A percentile compares a stretch with the other conserved stretches of the same genome.
Conservation (phyloP, 345 rosid species). For the Garcia nutans region DNA sequence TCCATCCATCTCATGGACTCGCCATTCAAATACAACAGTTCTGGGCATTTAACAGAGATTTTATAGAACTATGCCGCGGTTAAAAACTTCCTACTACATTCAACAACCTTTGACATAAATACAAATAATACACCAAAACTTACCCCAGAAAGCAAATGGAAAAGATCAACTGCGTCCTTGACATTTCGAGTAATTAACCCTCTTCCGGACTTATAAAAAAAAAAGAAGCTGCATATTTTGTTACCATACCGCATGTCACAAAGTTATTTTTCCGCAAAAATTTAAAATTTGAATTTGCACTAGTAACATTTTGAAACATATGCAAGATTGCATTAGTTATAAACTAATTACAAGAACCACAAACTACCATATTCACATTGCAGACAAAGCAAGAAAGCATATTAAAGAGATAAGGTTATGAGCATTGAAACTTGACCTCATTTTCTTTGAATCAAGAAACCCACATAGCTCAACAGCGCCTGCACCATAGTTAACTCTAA, state of each 20-base stretch:
- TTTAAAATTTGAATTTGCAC: not conserved
- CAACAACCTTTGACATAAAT: not conserved
- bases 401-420: not conserved
- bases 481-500: slow-evolving; percentile 30
- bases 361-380: not conserved
- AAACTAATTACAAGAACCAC: not conserved
- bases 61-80: not conserved
- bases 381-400: too few relatives aligned
- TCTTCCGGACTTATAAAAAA: slow-evolving; percentile 45
- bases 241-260: not conserved
- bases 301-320: too few relatives aligned
- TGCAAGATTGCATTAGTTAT: too few relatives aligned
- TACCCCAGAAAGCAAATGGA: slow-evolving; percentile 82
- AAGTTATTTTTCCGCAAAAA: not conserved
- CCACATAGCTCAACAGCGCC: slow-evolving; percentile 76
- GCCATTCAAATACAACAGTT: not conserved
- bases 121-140: slow-evolving; percentile 11
- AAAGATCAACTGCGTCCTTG: slow-evolving; percentile 74
- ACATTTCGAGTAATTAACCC: slow-evolving; percentile 92
- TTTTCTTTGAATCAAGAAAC: slow-evolving; percentile 81
- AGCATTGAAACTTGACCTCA: slow-evolving; percentile 52
- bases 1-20: not conserved
- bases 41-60: not conserved
- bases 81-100: not conserved
- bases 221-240: not conserved